Conservation (phyloP, 495 filamentous ascomycete genomes). For the Pyrenopolyporus hunteri region DNA sequence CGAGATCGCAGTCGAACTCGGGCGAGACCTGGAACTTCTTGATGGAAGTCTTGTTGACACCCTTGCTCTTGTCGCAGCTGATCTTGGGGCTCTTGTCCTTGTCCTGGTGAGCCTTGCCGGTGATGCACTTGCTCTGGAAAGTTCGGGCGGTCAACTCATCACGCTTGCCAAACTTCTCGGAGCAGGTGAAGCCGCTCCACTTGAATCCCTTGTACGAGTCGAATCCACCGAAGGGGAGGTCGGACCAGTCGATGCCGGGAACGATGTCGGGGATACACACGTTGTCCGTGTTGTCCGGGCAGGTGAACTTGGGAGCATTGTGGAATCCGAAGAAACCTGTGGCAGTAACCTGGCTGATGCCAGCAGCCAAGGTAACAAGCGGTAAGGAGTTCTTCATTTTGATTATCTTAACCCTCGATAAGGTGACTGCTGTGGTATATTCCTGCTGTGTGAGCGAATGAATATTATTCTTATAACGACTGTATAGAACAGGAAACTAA, state of each 20-base stretch:
- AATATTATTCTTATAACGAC: slow-evolving; percentile 36
- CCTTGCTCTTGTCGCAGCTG: slow-evolving; percentile 55
- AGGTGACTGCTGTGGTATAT: slow-evolving; percentile 18
- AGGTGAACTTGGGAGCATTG: slow-evolving; percentile 64
- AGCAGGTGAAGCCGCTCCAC: slow-evolving; percentile 75
- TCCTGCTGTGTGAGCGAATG: slow-evolving; percentile 42
- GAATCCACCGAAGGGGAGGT: slow-evolving; percentile 68
- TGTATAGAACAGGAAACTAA: slow-evolving; percentile 35
- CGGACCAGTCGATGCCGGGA: slow-evolving; percentile 72
- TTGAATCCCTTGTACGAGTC: slow-evolving; percentile 69
- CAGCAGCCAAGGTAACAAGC: slow-evolving; percentile 61
- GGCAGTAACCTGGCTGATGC: slow-evolving; percentile 62
- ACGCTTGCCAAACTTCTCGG: slow-evolving; percentile 59
- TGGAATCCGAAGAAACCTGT: slow-evolving; percentile 60
- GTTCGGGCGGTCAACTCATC: slow-evolving; percentile 54
- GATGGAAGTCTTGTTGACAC: slow-evolving; percentile 73
- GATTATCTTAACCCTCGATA: slow-evolving; percentile 28
- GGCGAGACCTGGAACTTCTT: slow-evolving; percentile 71
- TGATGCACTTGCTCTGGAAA: slow-evolving; percentile 68
- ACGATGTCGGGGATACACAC: slow-evolving; percentile 70
- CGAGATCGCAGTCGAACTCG: slow-evolving; percentile 74
- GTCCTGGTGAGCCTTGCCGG: slow-evolving; percentile 58
- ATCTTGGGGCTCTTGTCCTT: slow-evolving; percentile 61
- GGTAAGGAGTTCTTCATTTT: slow-evolving; percentile 58
- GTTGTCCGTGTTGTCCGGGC: slow-evolving; percentile 78